A percentile compares a stretch with the other conserved stretches of the same genome.
Conservation (phyloP, 2,329 filamentous ascomycete genomes). For the Emydomyces testavorans region DNA sequence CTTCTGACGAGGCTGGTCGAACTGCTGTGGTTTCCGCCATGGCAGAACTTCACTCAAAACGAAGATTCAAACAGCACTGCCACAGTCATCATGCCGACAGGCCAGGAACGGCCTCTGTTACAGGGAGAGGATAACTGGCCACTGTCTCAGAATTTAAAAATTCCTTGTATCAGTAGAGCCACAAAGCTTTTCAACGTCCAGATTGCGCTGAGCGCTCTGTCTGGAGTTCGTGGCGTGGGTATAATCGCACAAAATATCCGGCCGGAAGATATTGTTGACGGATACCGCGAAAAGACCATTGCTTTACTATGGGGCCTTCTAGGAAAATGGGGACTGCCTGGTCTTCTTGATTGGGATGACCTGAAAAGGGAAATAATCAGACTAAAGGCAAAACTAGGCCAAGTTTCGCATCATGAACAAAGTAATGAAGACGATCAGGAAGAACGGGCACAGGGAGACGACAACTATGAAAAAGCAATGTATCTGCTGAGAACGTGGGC, state of each 20-base stretch:
- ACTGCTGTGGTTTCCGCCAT: constrained; percentile 40
- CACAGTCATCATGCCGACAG: constrained; percentile 38
- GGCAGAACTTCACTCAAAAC: constrained; percentile 20
- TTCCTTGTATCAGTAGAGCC: constrained; percentile 44
- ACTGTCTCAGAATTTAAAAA: constrained; percentile 47
- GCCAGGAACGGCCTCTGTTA: constrained; percentile 31
- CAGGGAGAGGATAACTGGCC: constrained; percentile 33
- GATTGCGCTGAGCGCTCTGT: constrained; percentile 44
- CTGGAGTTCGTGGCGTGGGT: constrained; percentile 33
- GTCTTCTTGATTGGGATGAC: constrained; percentile 46
- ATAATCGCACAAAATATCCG: constrained; percentile 36
- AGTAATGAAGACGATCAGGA: constrained; percentile 17
- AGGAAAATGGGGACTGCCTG: constrained; percentile 44
- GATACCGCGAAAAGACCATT: constrained; percentile 53
- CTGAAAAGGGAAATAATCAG: constrained; percentile 42
- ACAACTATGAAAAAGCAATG: constrained; percentile 20
- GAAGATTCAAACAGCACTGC: constrained; percentile 28
- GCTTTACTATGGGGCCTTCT: constrained; percentile 50
- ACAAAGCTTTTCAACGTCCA: constrained; percentile 51
- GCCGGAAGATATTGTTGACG: constrained; percentile 51
- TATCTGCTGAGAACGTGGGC: constrained; percentile 48
- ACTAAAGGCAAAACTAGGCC: constrained; percentile 25
- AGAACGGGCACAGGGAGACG: constrained; percentile 3
- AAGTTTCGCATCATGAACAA: not conserved
- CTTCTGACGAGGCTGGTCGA: constrained; percentile 50